Evolutionary conservation across 192 early-diverging fungal species (phyloP), one percentile per base, ranked within the genome.

Genomic region (Coemansia sp.): DNA sequence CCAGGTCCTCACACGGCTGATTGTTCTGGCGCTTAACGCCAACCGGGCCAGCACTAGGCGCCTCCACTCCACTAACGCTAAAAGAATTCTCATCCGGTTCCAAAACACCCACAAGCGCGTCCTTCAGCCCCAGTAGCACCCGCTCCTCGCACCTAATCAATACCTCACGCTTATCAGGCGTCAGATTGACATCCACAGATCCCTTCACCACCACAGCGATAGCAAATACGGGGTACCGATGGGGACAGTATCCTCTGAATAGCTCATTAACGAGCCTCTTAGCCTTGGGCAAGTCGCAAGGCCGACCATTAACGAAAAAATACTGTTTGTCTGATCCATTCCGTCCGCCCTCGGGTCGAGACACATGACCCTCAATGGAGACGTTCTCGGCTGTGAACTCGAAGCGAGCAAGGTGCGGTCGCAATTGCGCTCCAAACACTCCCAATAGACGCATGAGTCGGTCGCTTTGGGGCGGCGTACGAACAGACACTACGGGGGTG

Each of bases 121-220:
- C 20, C 2, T 62, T 43, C 28, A 82, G 45, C 1, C 51, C 57
- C 5, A 11, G 61, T 0, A 82, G 53, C 36, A 82, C 16, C 35
- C 31, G 37, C 0, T 55, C 5, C 59, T 99, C 97, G 39, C 92
- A 77, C 46, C 95, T 88, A 9, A 99, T 69, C 66, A 96, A 80
- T 18, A 99, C 84, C 0, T 91, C 97, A 31, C 95, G 86, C 64
- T 99, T 99, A 70, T 99, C 92, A 1, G 97, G 97, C 23, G 91
- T 93, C 23, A 99, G 85, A 62, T 99, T 99, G 28, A 96, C 92
- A 85, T 99, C 95, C 31, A 91, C 89, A 11, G 77, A 74, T 9
- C 39, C 46, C 13, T 10, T 46, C 64, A 79, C 69, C 28, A 55
- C 48, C 56, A 98, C 70, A 40, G 91, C 84, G 11, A 91, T 83